Conservation (phyloP, 345 rosid species). For the Citrus unshiu region DNA sequence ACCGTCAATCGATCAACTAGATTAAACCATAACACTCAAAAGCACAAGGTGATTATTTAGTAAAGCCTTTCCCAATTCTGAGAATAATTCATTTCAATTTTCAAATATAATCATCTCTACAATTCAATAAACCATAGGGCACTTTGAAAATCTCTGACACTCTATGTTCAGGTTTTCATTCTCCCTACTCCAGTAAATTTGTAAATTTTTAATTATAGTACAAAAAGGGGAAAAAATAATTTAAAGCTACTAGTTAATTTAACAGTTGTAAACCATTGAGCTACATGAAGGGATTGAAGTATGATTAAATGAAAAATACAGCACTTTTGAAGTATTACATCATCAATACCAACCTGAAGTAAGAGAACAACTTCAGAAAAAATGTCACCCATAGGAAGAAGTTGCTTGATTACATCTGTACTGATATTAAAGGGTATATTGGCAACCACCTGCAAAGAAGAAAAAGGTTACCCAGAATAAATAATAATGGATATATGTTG, state of each 20-base stretch:
- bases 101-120: background rate
- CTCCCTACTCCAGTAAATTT: background rate
- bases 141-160: background rate
- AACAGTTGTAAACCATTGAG: background rate
- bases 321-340: background rate
- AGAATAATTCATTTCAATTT: background rate
- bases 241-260: background rate
- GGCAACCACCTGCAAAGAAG: slow-evolving; percentile 64
- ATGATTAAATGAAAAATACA: background rate
- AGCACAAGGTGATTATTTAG: background rate
- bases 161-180: background rate
- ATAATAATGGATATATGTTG: background rate
- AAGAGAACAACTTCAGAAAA: slow-evolving; percentile 87
- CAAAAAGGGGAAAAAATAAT: background rate
- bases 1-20: background rate
- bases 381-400: slow-evolving; percentile 93
- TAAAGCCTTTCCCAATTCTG: background rate
- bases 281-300: background rate
- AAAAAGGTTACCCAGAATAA: background rate
- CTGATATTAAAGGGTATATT: slow-evolving; percentile 89
- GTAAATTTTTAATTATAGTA: background rate
- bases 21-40: background rate
- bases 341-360: slow-evolving; percentile 55
- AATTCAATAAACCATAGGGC: background rate
- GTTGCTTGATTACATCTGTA: slow-evolving; percentile 73